Conservation (phyloP, 352 stramenopile genomes). For the Phytophthora podocarpi region DNA sequence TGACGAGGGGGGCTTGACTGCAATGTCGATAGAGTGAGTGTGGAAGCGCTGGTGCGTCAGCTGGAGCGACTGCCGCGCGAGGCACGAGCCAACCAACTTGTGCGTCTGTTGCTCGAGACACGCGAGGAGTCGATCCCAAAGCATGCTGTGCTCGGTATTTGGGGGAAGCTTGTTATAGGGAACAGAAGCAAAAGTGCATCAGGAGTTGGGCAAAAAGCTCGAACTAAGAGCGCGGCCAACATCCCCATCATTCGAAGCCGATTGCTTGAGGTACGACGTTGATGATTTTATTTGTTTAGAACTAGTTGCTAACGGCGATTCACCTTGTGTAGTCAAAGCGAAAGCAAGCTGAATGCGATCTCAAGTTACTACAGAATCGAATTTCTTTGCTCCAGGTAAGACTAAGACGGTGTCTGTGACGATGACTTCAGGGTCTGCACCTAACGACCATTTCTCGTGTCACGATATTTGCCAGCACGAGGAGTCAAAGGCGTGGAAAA, state of each 20-base stretch:
- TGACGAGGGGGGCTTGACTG: too few relatives aligned
- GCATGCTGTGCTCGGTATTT: constrained; percentile 57
- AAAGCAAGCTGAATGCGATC: constrained; percentile 77
- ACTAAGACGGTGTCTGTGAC: not conserved
- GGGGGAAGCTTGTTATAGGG: constrained; percentile 43
- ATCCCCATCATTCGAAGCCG: constrained; percentile 61
- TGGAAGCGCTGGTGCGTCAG: constrained; percentile 39
- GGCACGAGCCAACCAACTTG: constrained; percentile 37
- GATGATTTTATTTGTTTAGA: not conserved
- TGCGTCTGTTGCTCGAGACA: constrained; percentile 54
- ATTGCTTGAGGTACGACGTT: constrained; percentile 45
- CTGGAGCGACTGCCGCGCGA: constrained; percentile 43
- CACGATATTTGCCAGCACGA: too few relatives aligned
- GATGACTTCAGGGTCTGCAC: not conserved
- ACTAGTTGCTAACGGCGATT: not conserved
- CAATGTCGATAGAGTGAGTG: constrained; percentile 34
- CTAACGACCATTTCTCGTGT: too few relatives aligned
- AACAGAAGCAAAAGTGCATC: not conserved
- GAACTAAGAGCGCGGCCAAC: constrained; percentile 45
- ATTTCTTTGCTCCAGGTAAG: constrained; percentile 66
- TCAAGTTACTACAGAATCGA: constrained; percentile 76
- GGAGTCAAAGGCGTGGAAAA: constrained; percentile 79
- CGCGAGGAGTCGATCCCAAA: constrained; percentile 57
- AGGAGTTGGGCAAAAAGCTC: constrained; percentile 1
- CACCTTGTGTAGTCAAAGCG: constrained; percentile 49